These are phyloP conservation scores for Marvania coccoides DNA, from an alignment of 139 green algal genomes.

Conservation along the genomic window DNA sequence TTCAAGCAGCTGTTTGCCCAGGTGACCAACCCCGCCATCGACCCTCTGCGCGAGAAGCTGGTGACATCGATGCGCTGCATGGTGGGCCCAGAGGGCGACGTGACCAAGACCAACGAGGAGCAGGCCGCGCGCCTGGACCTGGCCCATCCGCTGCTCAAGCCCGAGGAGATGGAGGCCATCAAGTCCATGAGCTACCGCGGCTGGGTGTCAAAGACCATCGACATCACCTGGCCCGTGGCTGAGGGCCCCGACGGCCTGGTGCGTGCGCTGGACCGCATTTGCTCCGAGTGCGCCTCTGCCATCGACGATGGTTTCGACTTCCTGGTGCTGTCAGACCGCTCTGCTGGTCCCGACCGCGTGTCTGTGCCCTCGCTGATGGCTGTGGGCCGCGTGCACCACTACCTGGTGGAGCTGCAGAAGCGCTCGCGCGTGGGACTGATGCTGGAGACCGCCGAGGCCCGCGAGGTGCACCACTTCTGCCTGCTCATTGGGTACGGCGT, in stretches of 20 bases:
- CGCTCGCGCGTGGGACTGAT: slow-evolving; percentile 67
- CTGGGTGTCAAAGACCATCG: slow-evolving; percentile 72
- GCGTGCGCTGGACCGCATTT: slow-evolving; percentile 64
- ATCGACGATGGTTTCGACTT: slow-evolving; percentile 72
- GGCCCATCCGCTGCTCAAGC: slow-evolving; percentile 67
- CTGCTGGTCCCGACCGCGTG: slow-evolving; percentile 43
- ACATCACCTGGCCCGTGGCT: slow-evolving; percentile 70
- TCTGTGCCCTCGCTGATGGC: slow-evolving; percentile 77
- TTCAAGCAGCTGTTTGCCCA: slow-evolving; percentile 97
- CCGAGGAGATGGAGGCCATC: slow-evolving; percentile 75
- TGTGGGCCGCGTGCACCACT: slow-evolving; percentile 81
- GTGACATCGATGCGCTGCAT: slow-evolving; percentile 88
- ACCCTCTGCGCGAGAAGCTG: slow-evolving; percentile 90
- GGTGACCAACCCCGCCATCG: slow-evolving; percentile 96
- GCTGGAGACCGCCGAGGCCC: slow-evolving; percentile 72
- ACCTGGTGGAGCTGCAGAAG: slow-evolving; percentile 63
- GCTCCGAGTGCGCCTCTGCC: slow-evolving; percentile 57
- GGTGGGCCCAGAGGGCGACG: slow-evolving; percentile 86
- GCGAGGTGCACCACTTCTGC: slow-evolving; percentile 89
- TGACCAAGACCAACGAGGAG: slow-evolving; percentile 41
- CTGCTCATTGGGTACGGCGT: slow-evolving; percentile 85
- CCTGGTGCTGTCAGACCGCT: slow-evolving; percentile 70
- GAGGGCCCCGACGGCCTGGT: slow-evolving; percentile 67
- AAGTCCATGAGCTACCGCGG: slow-evolving; percentile 54
- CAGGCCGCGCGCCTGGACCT: slow-evolving; percentile 76